These are phyloP conservation scores for Pholiota adiposa DNA, from an alignment of 1,284 basidiomycete genomes.

Conservation along the genomic window DNA sequence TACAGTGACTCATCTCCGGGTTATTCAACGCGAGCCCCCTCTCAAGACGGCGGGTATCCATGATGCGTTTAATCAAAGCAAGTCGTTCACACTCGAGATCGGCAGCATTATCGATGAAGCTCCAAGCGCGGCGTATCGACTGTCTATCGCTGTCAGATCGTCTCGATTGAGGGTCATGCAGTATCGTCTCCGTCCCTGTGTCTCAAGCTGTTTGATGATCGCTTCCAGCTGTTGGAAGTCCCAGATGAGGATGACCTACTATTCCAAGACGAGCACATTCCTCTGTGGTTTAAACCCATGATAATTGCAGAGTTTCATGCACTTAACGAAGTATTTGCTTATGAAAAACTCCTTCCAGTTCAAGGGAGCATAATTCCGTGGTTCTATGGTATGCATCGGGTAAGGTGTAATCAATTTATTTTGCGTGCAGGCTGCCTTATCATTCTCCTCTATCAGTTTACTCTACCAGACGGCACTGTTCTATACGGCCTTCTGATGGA, in stretches of 20 bases:
- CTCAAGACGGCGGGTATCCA: conserved; percentile 12
- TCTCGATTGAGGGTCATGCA: conserved; percentile 23
- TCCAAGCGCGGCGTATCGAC: conserved; percentile 14
- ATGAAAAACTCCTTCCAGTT: conserved; percentile 24
- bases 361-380: conserved; percentile 30
- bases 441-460: conserved; percentile 15
- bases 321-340: conserved; percentile 23
- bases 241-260: conserved; percentile 7
- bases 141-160: conserved; percentile 25
- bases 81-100: conserved; percentile 20
- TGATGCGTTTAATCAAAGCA: conserved; percentile 10
- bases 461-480: conserved; percentile 18
- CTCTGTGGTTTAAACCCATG: conserved; percentile 14
- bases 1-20: conserved; percentile 16
- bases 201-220: conserved; percentile 29
- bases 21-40: conserved; percentile 14
- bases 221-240: conserved; percentile 18
- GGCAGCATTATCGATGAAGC: conserved; percentile 17
- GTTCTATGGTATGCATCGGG: conserved; percentile 31
- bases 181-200: conserved; percentile 22
- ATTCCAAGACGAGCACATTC: conserved; percentile 4
- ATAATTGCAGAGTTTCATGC: conserved; percentile 16
- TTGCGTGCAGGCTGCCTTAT: too few relatives aligned
- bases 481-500: conserved; percentile 24
- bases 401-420: too few relatives aligned